Evolutionary conservation across 108 stramenopile species (phyloP).

Genomic region (Seminavis robusta): DNA sequence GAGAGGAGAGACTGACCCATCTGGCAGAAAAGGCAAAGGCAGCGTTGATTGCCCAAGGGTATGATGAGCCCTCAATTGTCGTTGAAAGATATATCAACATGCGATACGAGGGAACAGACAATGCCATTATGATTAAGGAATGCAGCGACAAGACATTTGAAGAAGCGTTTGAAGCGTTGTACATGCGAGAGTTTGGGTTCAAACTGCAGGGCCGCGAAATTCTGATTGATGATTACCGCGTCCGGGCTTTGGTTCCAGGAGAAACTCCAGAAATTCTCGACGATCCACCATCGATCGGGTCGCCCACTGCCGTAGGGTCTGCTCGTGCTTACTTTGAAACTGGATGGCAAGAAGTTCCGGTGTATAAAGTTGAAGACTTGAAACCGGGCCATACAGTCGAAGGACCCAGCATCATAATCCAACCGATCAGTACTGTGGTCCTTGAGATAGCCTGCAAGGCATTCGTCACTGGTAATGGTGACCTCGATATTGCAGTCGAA

Average conservation of each 20-base stretch:
- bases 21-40: conserved; percentile 53
- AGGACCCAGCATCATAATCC: conserved; percentile 95
- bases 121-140: conserved; percentile 83
- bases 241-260: conserved; percentile 88
- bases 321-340: conserved; percentile 87
- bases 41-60: conserved; percentile 82
- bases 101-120: conserved; percentile 96
- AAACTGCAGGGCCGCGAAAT: conserved; percentile 79
- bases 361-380: conserved; percentile 83
- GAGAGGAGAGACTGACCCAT: conserved; percentile 55
- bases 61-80: conserved; percentile 49
- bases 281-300: conserved; percentile 36
- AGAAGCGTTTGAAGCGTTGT: conserved; percentile 57
- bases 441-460: conserved; percentile 91
- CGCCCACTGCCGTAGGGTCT: conserved; percentile 51
- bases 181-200: conserved; percentile 95
- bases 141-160: conserved; percentile 44
- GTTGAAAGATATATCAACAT: conserved; percentile 85
- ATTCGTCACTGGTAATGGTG: conserved; percentile 83
- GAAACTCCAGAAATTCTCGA: conserved; percentile 6
- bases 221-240: conserved; percentile 94
- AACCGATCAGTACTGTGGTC: conserved; percentile 92
- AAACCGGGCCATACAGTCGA: conserved; percentile 69
- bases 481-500: conserved; percentile 84
- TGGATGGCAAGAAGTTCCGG: conserved; percentile 87